Percentiles rank a stretch among this genome's conserved stretches.
Conservation (phyloP, 2,329 filamentous ascomycete species). For the Xylariaceae sp. region DNA sequence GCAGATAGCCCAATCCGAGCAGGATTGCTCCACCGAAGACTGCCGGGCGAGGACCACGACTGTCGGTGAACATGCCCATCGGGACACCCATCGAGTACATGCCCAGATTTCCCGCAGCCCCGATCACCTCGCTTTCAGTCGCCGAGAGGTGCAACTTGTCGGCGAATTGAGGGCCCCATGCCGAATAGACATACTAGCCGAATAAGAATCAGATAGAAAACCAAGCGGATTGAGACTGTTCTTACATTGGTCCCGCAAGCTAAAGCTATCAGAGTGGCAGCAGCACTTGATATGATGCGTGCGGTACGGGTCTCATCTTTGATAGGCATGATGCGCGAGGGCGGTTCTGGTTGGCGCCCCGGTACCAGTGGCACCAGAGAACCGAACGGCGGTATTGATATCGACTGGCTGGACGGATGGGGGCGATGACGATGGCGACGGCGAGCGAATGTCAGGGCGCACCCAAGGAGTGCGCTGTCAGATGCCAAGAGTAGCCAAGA, state of each 20-base stretch:
- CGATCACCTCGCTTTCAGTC: conserved; percentile 91
- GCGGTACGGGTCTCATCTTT: conserved; percentile 54
- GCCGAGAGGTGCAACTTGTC: conserved; percentile 80
- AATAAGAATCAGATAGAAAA: conserved; percentile 13
- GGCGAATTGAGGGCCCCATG: conserved; percentile 95
- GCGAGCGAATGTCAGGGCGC: background rate
- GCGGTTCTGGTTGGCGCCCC: background rate
- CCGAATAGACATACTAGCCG: conserved; percentile 88
- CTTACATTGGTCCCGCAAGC: conserved; percentile 90
- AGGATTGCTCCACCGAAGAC: conserved; percentile 70
- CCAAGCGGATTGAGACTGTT: conserved; percentile 12
- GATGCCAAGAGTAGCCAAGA: background rate
- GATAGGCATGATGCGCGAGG: conserved; percentile 37
- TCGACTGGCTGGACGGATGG: background rate
- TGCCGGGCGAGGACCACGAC: conserved; percentile 72
- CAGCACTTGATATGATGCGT: conserved; percentile 76
- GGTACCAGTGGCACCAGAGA: background rate
- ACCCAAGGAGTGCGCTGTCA: background rate
- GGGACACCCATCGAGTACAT: conserved; percentile 93
- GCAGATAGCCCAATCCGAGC: conserved; percentile 78
- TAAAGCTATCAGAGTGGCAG: conserved; percentile 77
- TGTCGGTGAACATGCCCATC: conserved; percentile 81
- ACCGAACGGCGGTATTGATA: background rate
- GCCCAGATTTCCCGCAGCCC: conserved; percentile 78
- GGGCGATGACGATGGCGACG: background rate